Conservation (phyloP, 2,329 filamentous ascomycete species). For the Clonostachys chloroleuca region DNA sequence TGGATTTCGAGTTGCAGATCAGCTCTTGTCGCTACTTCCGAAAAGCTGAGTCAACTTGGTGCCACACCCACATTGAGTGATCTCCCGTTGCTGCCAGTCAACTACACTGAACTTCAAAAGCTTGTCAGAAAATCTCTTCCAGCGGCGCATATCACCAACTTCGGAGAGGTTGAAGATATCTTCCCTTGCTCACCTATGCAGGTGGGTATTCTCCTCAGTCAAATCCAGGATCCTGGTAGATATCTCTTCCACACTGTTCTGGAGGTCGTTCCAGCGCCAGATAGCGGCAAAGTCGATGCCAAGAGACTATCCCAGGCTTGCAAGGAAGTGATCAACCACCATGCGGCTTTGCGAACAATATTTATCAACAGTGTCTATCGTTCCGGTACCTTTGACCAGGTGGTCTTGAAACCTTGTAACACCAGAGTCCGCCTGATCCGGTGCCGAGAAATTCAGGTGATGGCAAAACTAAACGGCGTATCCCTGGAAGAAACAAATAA, state of each 20-base stretch:
- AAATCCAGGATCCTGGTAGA: conserved; percentile 14
- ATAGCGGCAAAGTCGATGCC: neutral
- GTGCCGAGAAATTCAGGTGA: conserved; percentile 13
- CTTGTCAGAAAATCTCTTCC: conserved; percentile 11
- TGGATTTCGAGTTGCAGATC: conserved; percentile 28
- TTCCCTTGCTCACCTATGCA: conserved; percentile 32
- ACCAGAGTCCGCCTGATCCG: conserved; percentile 4
- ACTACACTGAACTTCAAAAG: conserved; percentile 17
- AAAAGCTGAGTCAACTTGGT: conserved; percentile 25
- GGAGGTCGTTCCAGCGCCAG: conserved; percentile 1
- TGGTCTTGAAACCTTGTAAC: conserved; percentile 13
- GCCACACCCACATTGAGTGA: conserved; percentile 33
- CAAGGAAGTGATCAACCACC: conserved; percentile 13
- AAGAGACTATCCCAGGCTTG: conserved; percentile 6
- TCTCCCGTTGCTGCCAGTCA: conserved; percentile 28
- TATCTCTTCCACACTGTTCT: conserved; percentile 9
- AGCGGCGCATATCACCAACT: conserved; percentile 4
- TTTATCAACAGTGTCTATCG: conserved; percentile 18
- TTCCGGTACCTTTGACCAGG: conserved; percentile 18
- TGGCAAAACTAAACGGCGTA: conserved; percentile 9
- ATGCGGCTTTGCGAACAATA: conserved; percentile 21
- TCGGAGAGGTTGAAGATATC: conserved; percentile 20
- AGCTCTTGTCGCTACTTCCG: conserved; percentile 2
- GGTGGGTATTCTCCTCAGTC: conserved; percentile 26
- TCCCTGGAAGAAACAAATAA: conserved; percentile 10